phyloP scores from a whole-genome alignment of 208 protist species.

The Jaenimonas drosophilae region DNA sequence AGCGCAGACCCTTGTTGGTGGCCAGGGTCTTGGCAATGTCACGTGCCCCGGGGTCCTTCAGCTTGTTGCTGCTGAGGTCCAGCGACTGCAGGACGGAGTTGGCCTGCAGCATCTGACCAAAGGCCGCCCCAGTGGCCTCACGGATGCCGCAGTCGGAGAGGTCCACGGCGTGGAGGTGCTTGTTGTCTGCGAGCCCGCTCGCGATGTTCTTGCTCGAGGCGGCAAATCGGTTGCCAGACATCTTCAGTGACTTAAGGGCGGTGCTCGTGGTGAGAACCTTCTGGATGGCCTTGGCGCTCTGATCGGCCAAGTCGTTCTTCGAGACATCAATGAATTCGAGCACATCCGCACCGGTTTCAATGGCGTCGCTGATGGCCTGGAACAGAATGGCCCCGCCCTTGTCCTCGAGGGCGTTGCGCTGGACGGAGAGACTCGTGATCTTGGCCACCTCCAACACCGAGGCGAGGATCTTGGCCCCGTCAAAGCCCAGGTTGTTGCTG shows the following conservation, averaged over 20 bases:
- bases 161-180: conserved; percentile 26
- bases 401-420: conserved; percentile 72
- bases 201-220: conserved; percentile 42
- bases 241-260: conserved; percentile 27
- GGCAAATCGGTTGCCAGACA: conserved; percentile 55
- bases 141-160: conserved; percentile 51
- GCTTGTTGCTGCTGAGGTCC: conserved; percentile 76
- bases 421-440: conserved; percentile 46
- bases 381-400: conserved; percentile 54
- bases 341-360: conserved; percentile 36
- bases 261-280: conserved; percentile 32
- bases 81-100: conserved; percentile 51
- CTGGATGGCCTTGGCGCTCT: conserved; percentile 36
- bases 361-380: conserved; percentile 33
- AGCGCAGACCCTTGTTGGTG: conserved; percentile 48
- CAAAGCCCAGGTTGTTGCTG: conserved; percentile 78
- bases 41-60: conserved; percentile 67
- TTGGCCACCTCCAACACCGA: conserved; percentile 37
- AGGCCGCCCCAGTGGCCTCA: conserved; percentile 32
- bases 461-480: conserved; percentile 49
- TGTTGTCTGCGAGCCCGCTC: conserved; percentile 63
- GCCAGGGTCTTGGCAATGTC: conserved; percentile 64
- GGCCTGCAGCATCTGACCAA: conserved; percentile 33
- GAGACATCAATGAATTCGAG: conserved; percentile 63
- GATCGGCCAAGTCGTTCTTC: conserved; percentile 49